phyloP scores from a whole-genome alignment of 768 basidiomycete species.

The Agaricus subrufescens region DNA sequence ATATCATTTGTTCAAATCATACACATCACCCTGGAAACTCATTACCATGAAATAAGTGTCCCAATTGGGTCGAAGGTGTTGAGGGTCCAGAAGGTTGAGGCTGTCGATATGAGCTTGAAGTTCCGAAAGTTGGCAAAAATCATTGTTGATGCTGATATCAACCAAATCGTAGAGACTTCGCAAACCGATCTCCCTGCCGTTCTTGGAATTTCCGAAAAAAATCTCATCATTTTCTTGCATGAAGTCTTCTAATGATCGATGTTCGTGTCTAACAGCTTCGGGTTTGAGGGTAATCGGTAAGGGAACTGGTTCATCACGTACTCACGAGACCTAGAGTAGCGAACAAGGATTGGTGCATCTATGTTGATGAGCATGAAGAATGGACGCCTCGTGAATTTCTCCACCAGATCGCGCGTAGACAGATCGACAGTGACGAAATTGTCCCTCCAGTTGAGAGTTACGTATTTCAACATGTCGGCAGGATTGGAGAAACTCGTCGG shows the following conservation, averaged over 20 bases:
- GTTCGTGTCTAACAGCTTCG: conserved; percentile 11
- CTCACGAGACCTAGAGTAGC: conserved; percentile 60
- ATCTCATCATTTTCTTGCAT: conserved; percentile 64
- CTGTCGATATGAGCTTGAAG: conserved; percentile 62
- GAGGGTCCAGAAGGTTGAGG: conserved; percentile 64
- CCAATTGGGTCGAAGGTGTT: conserved; percentile 85
- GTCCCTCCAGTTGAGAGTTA: conserved; percentile 76
- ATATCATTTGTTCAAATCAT: neutral
- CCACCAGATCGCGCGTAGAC: conserved; percentile 47
- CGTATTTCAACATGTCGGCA: conserved; percentile 58
- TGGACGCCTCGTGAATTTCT: conserved; percentile 76
- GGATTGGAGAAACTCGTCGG: conserved; percentile 40
- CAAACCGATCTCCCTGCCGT: conserved; percentile 15
- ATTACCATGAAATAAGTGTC: conserved; percentile 96
- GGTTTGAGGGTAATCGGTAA: neutral
- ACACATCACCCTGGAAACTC: neutral
- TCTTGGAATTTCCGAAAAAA: conserved; percentile 47
- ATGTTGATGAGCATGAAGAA: conserved; percentile 84
- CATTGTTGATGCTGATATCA: conserved; percentile 58
- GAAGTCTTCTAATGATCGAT: conserved; percentile 63
- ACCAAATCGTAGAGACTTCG: conserved; percentile 42
- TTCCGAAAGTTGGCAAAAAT: conserved; percentile 48
- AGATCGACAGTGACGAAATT: conserved; percentile 83
- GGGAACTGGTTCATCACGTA: conserved; percentile 20
- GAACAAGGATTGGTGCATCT: conserved; percentile 74